phyloP scores from a whole-genome alignment of 2,329 filamentous ascomycete species.

The Pseudogymnoascus sp. region DNA sequence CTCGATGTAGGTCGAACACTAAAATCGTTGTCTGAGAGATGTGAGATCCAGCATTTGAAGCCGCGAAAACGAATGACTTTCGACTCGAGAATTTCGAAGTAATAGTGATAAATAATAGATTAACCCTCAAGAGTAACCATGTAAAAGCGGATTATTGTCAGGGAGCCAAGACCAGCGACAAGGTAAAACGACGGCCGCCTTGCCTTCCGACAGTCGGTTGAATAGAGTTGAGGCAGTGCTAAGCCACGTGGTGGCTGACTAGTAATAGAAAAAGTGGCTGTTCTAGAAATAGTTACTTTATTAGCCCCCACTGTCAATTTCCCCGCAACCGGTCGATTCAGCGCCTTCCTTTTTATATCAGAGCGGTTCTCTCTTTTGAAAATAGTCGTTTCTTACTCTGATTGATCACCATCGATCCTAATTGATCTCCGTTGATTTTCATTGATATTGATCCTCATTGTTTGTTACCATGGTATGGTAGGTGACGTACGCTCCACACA shows the following conservation, averaged over 20 bases:
- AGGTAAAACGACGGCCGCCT: neutral
- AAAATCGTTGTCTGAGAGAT: neutral
- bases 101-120: neutral
- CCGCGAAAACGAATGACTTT: slow-evolving; percentile 5
- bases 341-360: neutral
- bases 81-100: neutral
- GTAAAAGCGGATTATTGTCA: neutral
- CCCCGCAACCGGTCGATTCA: neutral
- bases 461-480: neutral
- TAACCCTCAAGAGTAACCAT: neutral
- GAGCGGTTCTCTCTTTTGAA: neutral
- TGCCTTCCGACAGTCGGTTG: neutral
- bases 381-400: neutral
- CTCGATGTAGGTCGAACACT: neutral
- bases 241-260: slow-evolving; percentile 8
- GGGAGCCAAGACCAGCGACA: slow-evolving; percentile 1
- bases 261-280: slow-evolving; percentile 1
- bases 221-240: slow-evolving; percentile 6
- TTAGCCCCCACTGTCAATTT: neutral
- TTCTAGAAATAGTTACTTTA: slow-evolving; percentile 3
- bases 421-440: neutral
- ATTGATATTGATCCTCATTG: neutral
- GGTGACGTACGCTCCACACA: slow-evolving; percentile 9
- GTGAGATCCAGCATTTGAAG: neutral
- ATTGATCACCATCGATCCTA: neutral